phyloP scores from a whole-genome alignment of 2,329 filamentous ascomycete species.

The Exserohilum turcica region DNA sequence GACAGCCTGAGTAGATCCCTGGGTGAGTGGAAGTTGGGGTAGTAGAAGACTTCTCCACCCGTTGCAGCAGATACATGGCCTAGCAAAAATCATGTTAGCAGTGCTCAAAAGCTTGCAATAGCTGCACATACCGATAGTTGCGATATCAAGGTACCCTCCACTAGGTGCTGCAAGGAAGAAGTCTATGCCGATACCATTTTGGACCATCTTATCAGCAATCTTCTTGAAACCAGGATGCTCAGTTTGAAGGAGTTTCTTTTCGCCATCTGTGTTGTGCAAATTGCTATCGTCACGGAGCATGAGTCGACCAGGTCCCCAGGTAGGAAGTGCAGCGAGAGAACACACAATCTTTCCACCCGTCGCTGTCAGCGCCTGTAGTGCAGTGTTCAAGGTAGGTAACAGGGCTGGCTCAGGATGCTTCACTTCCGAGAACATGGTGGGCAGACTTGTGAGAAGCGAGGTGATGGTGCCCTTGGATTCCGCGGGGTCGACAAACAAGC shows the following conservation, averaged over 20 bases:
- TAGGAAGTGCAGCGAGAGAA: conserved; percentile 84
- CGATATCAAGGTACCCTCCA: conserved; percentile 89
- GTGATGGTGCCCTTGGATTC: conserved; percentile 87
- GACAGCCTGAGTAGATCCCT: conserved; percentile 84
- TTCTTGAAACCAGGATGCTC: conserved; percentile 90
- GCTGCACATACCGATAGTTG: conserved; percentile 72
- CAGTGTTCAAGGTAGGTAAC: conserved; percentile 81
- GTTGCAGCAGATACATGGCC: conserved; percentile 84
- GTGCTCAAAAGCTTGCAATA: neutral
- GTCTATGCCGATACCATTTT: conserved; percentile 84
- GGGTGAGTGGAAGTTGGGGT: conserved; percentile 90
- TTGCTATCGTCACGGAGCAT: conserved; percentile 89
- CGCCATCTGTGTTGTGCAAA: conserved; percentile 77
- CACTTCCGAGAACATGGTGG: conserved; percentile 81
- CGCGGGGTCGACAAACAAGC: conserved; percentile 91
- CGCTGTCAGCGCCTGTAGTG: conserved; percentile 77
- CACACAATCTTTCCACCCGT: conserved; percentile 94
- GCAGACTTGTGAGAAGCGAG: conserved; percentile 81
- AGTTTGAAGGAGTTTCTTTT: conserved; percentile 88
- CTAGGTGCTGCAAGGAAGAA: conserved; percentile 93
- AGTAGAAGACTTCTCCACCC: conserved; percentile 96
- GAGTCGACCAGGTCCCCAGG: conserved; percentile 85
- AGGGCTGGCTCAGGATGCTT: conserved; percentile 92
- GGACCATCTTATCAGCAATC: conserved; percentile 83
- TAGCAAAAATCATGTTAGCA: conserved; percentile 36